A percentile compares a stretch with the other conserved stretches of the same genome.
These are phyloP conservation scores for Hansfordia pulvinata DNA, from an alignment of 2,329 filamentous ascomycete genomes.

Conservation along the genomic window DNA sequence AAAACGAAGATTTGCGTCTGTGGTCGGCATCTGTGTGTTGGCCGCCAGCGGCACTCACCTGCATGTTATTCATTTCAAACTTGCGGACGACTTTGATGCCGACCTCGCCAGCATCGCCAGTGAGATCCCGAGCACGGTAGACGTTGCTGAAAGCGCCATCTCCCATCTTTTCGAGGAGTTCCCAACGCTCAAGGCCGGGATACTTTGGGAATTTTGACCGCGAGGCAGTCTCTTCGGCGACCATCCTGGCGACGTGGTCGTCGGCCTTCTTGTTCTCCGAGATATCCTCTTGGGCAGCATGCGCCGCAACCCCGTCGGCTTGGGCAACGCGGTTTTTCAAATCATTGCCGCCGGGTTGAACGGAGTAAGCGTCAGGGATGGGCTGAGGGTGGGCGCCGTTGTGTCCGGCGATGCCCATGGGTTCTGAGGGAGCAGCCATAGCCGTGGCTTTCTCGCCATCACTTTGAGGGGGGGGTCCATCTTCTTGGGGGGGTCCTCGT, in stretches of 20 bases:
- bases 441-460: constrained; percentile 47
- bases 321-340: constrained; percentile 55
- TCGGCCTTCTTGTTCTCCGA: constrained; percentile 34
- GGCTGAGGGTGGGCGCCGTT: constrained; percentile 37
- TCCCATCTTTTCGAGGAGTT: constrained; percentile 90
- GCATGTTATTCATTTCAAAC: constrained; percentile 96
- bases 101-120: constrained; percentile 62
- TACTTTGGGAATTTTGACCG: constrained; percentile 78
- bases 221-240: constrained; percentile 82
- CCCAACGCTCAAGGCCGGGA: constrained; percentile 75
- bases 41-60: constrained; percentile 56
- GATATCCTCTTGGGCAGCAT: constrained; percentile 45
- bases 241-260: constrained; percentile 66
- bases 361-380: constrained; percentile 45
- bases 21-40: too few relatives aligned
- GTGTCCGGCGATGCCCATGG: constrained; percentile 19
- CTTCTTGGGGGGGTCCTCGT: constrained; percentile 38
- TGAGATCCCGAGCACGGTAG: constrained; percentile 70
- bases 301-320: constrained; percentile 50
- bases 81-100: constrained; percentile 99
- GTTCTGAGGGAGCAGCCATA: constrained; percentile 32
- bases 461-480: constrained; percentile 33
- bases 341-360: constrained; percentile 40
- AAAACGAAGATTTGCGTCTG: constrained; percentile 10
- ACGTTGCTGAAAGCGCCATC: constrained; percentile 99